These are phyloP conservation scores for Candida sonorensis DNA, from an alignment of 805 yeast genomes.

Conservation along the genomic window DNA sequence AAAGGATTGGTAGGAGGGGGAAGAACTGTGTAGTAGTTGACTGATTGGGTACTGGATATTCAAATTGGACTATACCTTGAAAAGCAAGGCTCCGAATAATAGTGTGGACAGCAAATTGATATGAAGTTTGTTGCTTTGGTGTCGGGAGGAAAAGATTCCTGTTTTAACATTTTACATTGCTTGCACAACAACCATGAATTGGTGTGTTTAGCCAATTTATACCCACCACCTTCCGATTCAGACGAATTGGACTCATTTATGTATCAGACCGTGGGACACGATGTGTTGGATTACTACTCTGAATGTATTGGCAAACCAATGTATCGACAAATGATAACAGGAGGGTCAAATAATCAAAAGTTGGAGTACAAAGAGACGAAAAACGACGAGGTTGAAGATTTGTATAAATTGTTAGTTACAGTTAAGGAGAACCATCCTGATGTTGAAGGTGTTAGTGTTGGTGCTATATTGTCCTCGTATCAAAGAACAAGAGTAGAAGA, in stretches of 20 bases:
- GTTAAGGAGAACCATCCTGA: slow-evolving; percentile 59
- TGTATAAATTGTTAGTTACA: slow-evolving; percentile 43
- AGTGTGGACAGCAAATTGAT: no score
- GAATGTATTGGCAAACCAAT: slow-evolving; percentile 76
- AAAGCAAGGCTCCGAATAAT: no score
- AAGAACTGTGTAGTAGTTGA: no score
- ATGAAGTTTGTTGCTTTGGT: slow-evolving; percentile 93
- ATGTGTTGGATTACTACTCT: slow-evolving; percentile 56
- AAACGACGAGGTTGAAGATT: slow-evolving; percentile 85
- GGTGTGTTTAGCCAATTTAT: slow-evolving; percentile 76
- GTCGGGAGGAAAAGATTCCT: slow-evolving; percentile 96
- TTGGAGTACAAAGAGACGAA: slow-evolving; percentile 64
- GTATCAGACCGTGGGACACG: slow-evolving; percentile 98
- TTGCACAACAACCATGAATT: slow-evolving; percentile 79
- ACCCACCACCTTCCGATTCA: slow-evolving; percentile 46
- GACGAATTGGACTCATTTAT: slow-evolving; percentile 86
- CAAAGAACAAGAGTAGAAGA: slow-evolving; percentile 92
- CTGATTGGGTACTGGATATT: no score
- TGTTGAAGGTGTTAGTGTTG: slow-evolving; percentile 82
- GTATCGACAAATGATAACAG: slow-evolving; percentile 59
- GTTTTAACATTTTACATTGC: slow-evolving; percentile 83
- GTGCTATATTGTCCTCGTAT: slow-evolving; percentile 93
- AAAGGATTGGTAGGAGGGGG: no score
- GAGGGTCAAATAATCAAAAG: slow-evolving; percentile 53
- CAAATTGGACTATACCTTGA: no score